phyloP scores from a whole-genome alignment of 768 basidiomycete species.

The Leucocoprinus sp. region DNA sequence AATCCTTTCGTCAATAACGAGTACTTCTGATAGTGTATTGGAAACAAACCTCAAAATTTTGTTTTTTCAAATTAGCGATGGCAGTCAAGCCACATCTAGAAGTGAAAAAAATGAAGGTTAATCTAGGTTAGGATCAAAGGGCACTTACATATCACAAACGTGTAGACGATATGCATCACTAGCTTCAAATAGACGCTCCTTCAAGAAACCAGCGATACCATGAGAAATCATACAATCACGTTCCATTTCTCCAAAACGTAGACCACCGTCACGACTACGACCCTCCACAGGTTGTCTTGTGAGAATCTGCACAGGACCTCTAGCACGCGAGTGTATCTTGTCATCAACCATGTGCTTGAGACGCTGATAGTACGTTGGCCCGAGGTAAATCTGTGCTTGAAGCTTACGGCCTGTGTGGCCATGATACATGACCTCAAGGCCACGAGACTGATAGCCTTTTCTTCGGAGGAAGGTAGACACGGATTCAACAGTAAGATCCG shows the following conservation, averaged over 20 bases:
- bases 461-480: conserved; percentile 88
- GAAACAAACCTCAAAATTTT: conserved; percentile 72
- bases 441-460: conserved; percentile 94
- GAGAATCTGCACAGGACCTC: conserved; percentile 96
- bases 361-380: conserved; percentile 98
- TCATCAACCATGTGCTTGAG: conserved; percentile 99
- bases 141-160: conserved; percentile 88
- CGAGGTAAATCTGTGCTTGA: conserved; percentile 96
- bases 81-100: conserved; percentile 88
- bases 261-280: conserved; percentile 95
- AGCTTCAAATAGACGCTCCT: conserved; percentile 92
- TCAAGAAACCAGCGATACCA: conserved; percentile 95
- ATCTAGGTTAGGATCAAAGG: background rate
- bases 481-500: conserved; percentile 93
- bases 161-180: conserved; percentile 91
- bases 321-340: conserved; percentile 96
- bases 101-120: conserved; percentile 12
- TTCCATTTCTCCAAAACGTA: conserved; percentile 99
- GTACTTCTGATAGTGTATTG: background rate
- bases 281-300: conserved; percentile 98
- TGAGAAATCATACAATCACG: conserved; percentile 99
- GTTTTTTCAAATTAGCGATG: conserved; percentile 98
- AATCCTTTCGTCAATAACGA: conserved; percentile 1
- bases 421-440: conserved; percentile 97
- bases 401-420: conserved; percentile 98